These are phyloP conservation scores for Cucumis sativus DNA, from an alignment of 306 rosid species.

Conservation along the genomic window Cucumber_9930_V3 NC_026657.2:33334501-33335000, in stretches of 20 bases:
- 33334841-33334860: neutral
- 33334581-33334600: neutral
- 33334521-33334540: neutral
- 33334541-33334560: neutral
- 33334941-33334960: neutral
- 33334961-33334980: neutral
- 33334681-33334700: neutral
- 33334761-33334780: conserved; percentile 24
- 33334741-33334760: conserved; percentile 91
- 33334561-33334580: neutral
- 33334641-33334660: neutral
- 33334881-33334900: neutral
- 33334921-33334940: neutral
- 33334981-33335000: neutral
- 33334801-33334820: conserved; percentile 1
- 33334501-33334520: neutral
- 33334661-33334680: neutral
- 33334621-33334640: neutral
- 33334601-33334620: neutral
- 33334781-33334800: neutral
- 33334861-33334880: neutral
- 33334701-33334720: neutral
- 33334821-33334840: neutral
- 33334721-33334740: conserved; percentile 40
- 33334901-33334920: neutral